Conservation (phyloP, 2,329 filamentous ascomycete genomes). For the Arachnopeziza araneosa region DNA sequence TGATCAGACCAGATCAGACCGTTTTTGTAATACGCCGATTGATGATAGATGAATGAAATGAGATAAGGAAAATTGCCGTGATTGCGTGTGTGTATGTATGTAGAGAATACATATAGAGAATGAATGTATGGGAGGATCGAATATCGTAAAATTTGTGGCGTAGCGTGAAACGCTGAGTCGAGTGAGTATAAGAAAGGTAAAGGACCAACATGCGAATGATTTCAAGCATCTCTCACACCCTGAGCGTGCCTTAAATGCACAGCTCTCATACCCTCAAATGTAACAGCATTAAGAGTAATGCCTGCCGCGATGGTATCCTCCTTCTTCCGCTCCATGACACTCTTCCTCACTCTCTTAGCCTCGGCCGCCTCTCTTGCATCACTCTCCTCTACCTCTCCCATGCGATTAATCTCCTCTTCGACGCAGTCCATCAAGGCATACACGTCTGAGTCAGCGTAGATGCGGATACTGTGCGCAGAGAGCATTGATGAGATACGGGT, state of each 20-base stretch:
- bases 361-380: conserved; percentile 2
- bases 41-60: too few species aligned
- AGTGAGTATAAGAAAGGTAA: too few species aligned
- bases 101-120: too few species aligned
- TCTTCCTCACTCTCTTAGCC: background rate
- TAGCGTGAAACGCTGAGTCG: too few species aligned
- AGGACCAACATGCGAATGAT: too few species aligned
- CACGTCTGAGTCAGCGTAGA: conserved; percentile 63
- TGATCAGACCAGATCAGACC: conserved; percentile 7
- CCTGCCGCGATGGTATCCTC: conserved; percentile 6
- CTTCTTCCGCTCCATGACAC: conserved; percentile 6
- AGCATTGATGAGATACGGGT: conserved; percentile 30
- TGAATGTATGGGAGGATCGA: too few species aligned
- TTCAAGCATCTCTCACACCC: too few species aligned
- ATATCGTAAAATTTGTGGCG: too few species aligned
- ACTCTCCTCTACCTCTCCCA: conserved; percentile 22
- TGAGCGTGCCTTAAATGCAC: too few species aligned
- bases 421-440: conserved; percentile 63
- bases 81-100: too few species aligned
- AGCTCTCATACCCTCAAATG: conserved; percentile 5
- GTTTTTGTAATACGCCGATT: too few species aligned
- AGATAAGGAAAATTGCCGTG: too few species aligned
- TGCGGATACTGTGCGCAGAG: conserved; percentile 54
- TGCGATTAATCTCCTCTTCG: conserved; percentile 51
- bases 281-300: conserved; percentile 10